A percentile compares a stretch with the other conserved stretches of the same genome.
phyloP scores from a whole-genome alignment of 2,329 filamentous ascomycete species.

The Penicillium decumbens region DNA sequence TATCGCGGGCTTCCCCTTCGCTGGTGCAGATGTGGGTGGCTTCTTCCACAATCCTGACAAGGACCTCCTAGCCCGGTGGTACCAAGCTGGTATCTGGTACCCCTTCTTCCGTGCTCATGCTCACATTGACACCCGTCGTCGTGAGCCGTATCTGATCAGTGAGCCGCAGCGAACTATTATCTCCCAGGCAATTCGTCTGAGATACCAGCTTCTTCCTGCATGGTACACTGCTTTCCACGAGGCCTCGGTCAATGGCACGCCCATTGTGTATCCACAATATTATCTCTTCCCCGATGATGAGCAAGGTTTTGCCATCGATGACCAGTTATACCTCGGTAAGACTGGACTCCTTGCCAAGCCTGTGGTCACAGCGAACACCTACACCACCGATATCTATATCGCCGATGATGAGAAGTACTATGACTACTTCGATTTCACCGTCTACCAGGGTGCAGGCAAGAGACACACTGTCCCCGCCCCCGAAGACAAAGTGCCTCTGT shows the following conservation, averaged over 20 bases:
- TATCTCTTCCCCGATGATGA: slow-evolving; percentile 87
- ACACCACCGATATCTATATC: slow-evolving; percentile 74
- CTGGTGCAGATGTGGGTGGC: slow-evolving; percentile 90
- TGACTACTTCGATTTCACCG: slow-evolving; percentile 86
- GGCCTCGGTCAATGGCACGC: slow-evolving; percentile 73
- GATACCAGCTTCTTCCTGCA: slow-evolving; percentile 82
- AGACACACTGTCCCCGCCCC: slow-evolving; percentile 67
- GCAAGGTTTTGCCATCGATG: slow-evolving; percentile 78
- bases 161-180: slow-evolving; percentile 84
- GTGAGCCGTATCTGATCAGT: slow-evolving; percentile 84
- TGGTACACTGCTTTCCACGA: slow-evolving; percentile 98
- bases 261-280: slow-evolving; percentile 87
- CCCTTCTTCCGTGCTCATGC: slow-evolving; percentile 97
- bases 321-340: slow-evolving; percentile 85
- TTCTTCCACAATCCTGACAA: slow-evolving; percentile 97
- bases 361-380: slow-evolving; percentile 70
- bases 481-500: slow-evolving; percentile 77
- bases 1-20: slow-evolving; percentile 88
- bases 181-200: slow-evolving; percentile 77
- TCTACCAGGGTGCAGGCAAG: slow-evolving; percentile 68
- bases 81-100: slow-evolving; percentile 93
- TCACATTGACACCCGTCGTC: slow-evolving; percentile 89
- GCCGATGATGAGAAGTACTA: slow-evolving; percentile 88
- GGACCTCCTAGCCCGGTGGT: slow-evolving; percentile 89
- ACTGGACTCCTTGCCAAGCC: slow-evolving; percentile 93